Evolutionary conservation across 2,329 filamentous ascomycete genomes (phyloP), one percentile per base, ranked within the genome.

Genomic region (Epichloe bromicola): DNA sequence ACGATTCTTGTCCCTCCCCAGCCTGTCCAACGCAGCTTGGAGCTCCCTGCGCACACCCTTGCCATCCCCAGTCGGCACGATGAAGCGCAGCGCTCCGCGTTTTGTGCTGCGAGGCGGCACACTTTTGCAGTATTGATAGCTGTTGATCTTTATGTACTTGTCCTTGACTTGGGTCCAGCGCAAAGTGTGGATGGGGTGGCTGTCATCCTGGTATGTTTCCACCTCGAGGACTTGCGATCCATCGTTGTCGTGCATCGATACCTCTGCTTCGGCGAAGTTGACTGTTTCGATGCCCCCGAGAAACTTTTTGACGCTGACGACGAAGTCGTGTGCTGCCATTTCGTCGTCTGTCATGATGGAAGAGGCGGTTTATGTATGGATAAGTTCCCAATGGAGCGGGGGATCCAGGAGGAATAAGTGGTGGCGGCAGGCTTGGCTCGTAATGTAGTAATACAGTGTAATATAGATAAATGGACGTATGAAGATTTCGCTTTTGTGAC

Each of bases 111-210:
- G 41, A n/a, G 34, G 46, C 17, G 23, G 3, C 3, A 48, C 38
- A 4, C 19, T 5, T 34, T 53, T 50, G 33, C 26, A n/a, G 23
- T 33, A 30, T 33, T 56, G 55, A 23, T 41, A 41, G 51, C 57
- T 58, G 43, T 30, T 53, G 23, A 59, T 34, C 7, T 48, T 17
- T 15, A 59, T 34, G 45, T 42, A 51, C 2, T 17, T n/a, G 20
- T 46, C 43, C 14, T 53, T 47, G 20, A 38, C 7, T 36, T 57
- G 47, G 6, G 39, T 50, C 52, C 56, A 59, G 23, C 45, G 17
- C 2, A 60, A 34, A 5, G 51, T 39, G 26, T 59, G 57, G 26
- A 47, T 34, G 1, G 56, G 55, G n/a, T 43, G 47, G 11, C 15
- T 26, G 4, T 38, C 44, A 1, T 44, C 45, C 34, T 56, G 49